Conservation (phyloP, 1,284 basidiomycete species). For the Stygiomarasmius scandens region DNA sequence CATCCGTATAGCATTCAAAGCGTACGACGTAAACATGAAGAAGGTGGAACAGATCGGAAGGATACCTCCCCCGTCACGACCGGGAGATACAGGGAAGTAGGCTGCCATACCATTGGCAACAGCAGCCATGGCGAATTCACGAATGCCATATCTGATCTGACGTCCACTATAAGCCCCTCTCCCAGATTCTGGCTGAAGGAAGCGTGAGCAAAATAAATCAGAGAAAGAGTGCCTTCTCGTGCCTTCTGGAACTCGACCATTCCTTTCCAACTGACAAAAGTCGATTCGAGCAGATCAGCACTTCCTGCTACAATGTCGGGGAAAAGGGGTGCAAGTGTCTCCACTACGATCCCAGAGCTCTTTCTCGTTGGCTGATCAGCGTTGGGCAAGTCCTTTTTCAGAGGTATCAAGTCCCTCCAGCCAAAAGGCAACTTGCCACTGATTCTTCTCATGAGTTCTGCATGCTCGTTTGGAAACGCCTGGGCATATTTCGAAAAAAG, state of each 20-base stretch:
- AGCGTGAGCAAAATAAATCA: not conserved
- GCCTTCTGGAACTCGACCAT: slow-evolving; percentile 68
- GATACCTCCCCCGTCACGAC: slow-evolving; percentile 23
- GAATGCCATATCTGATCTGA: slow-evolving; percentile 80
- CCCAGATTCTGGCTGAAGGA: slow-evolving; percentile 54
- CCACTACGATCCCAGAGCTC: slow-evolving; percentile 71
- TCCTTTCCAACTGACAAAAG: slow-evolving; percentile 66
- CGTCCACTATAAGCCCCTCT: slow-evolving; percentile 70
- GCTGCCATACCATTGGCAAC: slow-evolving; percentile 74
- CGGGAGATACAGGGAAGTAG: slow-evolving; percentile 68
- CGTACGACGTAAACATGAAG: slow-evolving; percentile 72
- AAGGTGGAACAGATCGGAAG: slow-evolving; percentile 8
- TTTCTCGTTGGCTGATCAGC: slow-evolving; percentile 72
- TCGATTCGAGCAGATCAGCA: slow-evolving; percentile 73
- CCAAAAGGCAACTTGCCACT: slow-evolving; percentile 67
- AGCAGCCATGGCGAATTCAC: slow-evolving; percentile 80
- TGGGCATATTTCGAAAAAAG: slow-evolving; percentile 58
- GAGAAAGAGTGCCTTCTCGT: not conserved
- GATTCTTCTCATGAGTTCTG: slow-evolving; percentile 67
- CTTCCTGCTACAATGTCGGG: slow-evolving; percentile 68
- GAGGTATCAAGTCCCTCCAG: slow-evolving; percentile 69
- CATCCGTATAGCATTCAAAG: slow-evolving; percentile 69
- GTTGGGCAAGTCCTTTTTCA: slow-evolving; percentile 53
- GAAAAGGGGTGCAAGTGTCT: slow-evolving; percentile 60
- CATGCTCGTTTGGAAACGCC: slow-evolving; percentile 66